Conservation (phyloP, 495 filamentous ascomycete genomes). For the Lichina pygmaea region DNA sequence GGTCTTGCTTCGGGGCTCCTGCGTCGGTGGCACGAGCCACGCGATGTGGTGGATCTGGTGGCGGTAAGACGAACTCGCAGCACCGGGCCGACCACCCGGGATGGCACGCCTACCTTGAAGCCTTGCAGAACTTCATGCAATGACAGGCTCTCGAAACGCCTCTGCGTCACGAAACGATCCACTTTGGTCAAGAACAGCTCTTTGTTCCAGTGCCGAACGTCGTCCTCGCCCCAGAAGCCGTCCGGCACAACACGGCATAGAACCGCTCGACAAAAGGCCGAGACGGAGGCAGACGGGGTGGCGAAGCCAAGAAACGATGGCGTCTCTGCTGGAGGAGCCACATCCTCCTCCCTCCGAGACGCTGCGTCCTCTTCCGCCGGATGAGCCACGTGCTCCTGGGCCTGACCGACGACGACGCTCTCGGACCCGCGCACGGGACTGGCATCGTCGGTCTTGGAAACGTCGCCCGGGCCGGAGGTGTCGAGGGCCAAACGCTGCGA, state of each 20-base stretch:
- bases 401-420: not conserved
- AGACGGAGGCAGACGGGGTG: slow-evolving; percentile 40
- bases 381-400: not conserved
- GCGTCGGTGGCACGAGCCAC: slow-evolving; percentile 38
- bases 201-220: slow-evolving; percentile 27
- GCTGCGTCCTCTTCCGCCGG: not conserved
- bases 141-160: slow-evolving; percentile 56
- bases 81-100: not conserved
- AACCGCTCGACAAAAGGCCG: slow-evolving; percentile 67
- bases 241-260: slow-evolving; percentile 47
- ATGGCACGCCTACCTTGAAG: slow-evolving; percentile 30
- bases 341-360: not conserved
- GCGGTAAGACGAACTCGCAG: too few relatives aligned
- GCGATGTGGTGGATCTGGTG: slow-evolving; percentile 31
- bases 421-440: not conserved
- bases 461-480: too few relatives aligned
- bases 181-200: slow-evolving; percentile 32
- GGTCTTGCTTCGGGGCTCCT: slow-evolving; percentile 19
- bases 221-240: slow-evolving; percentile 42
- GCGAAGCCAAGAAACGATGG: slow-evolving; percentile 38
- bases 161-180: slow-evolving; percentile 46
- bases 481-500: too few relatives aligned
- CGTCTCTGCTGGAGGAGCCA: slow-evolving; percentile 1
- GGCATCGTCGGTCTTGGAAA: not conserved
- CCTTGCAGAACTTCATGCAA: slow-evolving; percentile 54